Percentiles rank a stretch among this genome's conserved stretches.
These are phyloP conservation scores for Cyclotella sp. DNA, from an alignment of 108 stramenopile species.

Conservation along the genomic window DNA sequence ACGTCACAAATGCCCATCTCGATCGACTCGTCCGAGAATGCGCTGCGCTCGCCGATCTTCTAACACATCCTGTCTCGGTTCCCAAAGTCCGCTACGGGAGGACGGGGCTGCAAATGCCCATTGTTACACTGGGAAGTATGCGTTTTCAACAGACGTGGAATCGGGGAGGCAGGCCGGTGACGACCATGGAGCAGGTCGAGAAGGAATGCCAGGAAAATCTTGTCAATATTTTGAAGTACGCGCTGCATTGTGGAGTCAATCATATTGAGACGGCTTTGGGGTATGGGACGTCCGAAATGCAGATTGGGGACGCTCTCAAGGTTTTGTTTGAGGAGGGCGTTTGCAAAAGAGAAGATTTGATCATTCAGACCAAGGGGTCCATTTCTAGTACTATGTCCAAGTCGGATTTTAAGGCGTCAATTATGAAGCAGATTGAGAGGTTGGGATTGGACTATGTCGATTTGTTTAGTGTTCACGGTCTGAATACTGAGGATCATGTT, in stretches of 20 bases:
- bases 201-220: slow-evolving; percentile 82
- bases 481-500: slow-evolving; percentile 68
- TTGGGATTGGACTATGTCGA: slow-evolving; percentile 87
- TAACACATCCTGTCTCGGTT: slow-evolving; percentile 34
- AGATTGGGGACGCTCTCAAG: slow-evolving; percentile 79
- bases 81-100: slow-evolving; percentile 87
- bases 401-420: slow-evolving; percentile 56
- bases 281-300: slow-evolving; percentile 83
- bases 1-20: slow-evolving; percentile 41
- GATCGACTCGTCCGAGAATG: slow-evolving; percentile 59
- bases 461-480: slow-evolving; percentile 87
- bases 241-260: slow-evolving; percentile 82
- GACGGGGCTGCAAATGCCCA: slow-evolving; percentile 86
- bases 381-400: slow-evolving; percentile 51
- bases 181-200: slow-evolving; percentile 52
- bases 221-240: slow-evolving; percentile 62
- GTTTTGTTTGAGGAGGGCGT: slow-evolving; percentile 68
- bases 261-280: slow-evolving; percentile 93
- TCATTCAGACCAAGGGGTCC: slow-evolving; percentile 89
- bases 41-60: slow-evolving; percentile 31
- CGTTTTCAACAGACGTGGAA: slow-evolving; percentile 91
- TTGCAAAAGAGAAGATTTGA: slow-evolving; percentile 79
- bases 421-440: slow-evolving; percentile 61
- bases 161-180: slow-evolving; percentile 37
- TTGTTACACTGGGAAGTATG: slow-evolving; percentile 92